Base-by-base conservation (phyloP, 495 filamentous ascomycete species). In the Xylaria bambusicola region DNA sequence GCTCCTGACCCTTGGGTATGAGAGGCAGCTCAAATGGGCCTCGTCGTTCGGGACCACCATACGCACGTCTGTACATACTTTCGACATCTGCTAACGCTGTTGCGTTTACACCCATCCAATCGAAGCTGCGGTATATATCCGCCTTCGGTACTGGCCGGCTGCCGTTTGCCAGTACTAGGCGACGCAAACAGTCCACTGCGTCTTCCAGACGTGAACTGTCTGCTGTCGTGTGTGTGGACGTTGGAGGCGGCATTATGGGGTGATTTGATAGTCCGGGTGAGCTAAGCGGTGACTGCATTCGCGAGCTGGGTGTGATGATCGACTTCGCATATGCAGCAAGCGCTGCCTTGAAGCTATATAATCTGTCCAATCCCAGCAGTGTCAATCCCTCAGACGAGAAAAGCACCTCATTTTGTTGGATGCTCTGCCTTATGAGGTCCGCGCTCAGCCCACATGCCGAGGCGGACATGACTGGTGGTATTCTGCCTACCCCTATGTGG, bases 261-360 rank as follows among this genome's bases (percentile, higher is more conserved):
- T 61, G 58, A 40, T 61, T 61, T 40, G 58, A 61, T 40, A 61
- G 35, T 15, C 58, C 58, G 17, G 58, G 58, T 40, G 58, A 61
- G 9, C 21, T 33, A 3, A 20, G 15, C 27, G 50, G 44, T 61
- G 58, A 54, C 15, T 49, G 56, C 26, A 45, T 59, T 20, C 48
- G 38, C 18, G 50, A 40, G 31, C 1, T 41, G 40, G 42, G 31
- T 36, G 48, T 44, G 27, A 41, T 23, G 44, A 55, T 47, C 12
- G 62, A 66, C 26, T 65, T 73, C 8, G 81, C 77, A 53, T 88
- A 82, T 17, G 82, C 77, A 54, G 83, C 82, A 2, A 90, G 77
- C 4, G 84, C 78, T 31, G 81, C 79, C 65, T 89, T 88, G 75
- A 92, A 86, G 42, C 83, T 89, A 72, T 89, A 90, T 64, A 90